phyloP scores from a whole-genome alignment of 2,329 filamentous ascomycete species.

The Paracoccidioides lutzii region DNA sequence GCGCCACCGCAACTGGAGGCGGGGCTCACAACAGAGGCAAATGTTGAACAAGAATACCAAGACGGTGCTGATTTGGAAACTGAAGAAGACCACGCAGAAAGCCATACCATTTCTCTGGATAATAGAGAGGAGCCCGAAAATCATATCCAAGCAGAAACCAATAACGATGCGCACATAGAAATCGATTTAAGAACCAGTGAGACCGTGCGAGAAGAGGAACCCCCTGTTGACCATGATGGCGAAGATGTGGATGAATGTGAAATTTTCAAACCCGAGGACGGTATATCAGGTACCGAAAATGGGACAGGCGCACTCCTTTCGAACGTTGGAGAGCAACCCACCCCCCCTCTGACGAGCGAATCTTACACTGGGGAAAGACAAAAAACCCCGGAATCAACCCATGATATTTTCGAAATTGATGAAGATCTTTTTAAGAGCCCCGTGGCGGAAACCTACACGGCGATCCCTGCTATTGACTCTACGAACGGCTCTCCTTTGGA shows the following conservation, averaged over 20 bases:
- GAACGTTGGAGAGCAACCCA: background rate
- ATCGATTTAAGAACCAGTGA: constrained; percentile 5
- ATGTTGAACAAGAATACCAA: constrained; percentile 9
- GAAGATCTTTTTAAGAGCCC: constrained; percentile 22
- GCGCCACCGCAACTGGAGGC: constrained; percentile 8
- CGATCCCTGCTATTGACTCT: background rate
- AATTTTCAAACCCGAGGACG: constrained; percentile 6
- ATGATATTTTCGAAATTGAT: constrained; percentile 22
- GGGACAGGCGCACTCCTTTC: background rate
- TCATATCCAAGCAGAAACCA: background rate
- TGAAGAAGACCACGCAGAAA: constrained; percentile 1
- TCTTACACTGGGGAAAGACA: background rate
- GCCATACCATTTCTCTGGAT: background rate
- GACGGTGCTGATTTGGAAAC: background rate
- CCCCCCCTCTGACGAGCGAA: background rate
- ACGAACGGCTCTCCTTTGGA: background rate
- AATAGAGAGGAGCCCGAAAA: background rate
- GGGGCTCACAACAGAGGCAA: constrained; percentile 1
- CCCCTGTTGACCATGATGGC: background rate
- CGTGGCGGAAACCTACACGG: background rate
- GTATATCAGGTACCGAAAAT: background rate
- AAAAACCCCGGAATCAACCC: constrained; percentile 13
- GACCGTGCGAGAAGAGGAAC: background rate
- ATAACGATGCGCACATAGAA: constrained; percentile 3
- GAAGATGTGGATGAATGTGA: constrained; percentile 10